Base-by-base conservation (phyloP, 345 rosid genomes). In the Gossypium herbaceum region DNA sequence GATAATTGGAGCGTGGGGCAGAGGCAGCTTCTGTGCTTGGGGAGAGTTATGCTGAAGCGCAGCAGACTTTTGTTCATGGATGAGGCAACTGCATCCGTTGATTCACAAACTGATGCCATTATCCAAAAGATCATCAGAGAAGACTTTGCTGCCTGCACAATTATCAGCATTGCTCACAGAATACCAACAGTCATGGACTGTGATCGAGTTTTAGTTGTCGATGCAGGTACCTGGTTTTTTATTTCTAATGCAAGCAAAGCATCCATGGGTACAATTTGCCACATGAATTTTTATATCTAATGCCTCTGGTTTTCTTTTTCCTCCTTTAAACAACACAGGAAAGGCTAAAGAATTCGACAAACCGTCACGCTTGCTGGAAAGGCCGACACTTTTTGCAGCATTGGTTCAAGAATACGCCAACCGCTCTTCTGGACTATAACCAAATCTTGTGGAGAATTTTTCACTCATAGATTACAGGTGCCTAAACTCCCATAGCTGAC, bases 1-100 rank as follows among this genome's bases (percentile, higher is more conserved):
- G 99, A 95, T 58, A 95, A 95, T 76, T 95, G 98, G 99, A 95
- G 99, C 55, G 97, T 95, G 76, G 99, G 99, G 52, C 99, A 92
- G 76, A 91, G 98, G 76, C 99, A 95, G 75, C 97, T 95, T 71
- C 85, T 95, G 0, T 95, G 99, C 76, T 76, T 95, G 73, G 99
- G 94, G 9, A 88, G 99, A 72, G 97, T 95, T 3, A 87, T 91
- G 97, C 84, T 95, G 57, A 95, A 92, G 83, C 92, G 74, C 47
- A 90, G 96, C 82, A 84, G 88, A 15, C 89, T 92, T 52, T 57
- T 92, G 84, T 92, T 95, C 75, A 85, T 95, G 87, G 98, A 95
- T 71, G 99, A 95, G 81, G 99, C 99, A 7, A 95, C 99, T 0
- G 98, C 99, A 70, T 95, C 98, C 0, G 93, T 95, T 55, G 99